Percentiles rank a stretch among this genome's conserved stretches.
Evolutionary conservation across 2,329 filamentous ascomycete genomes (phyloP).

Genomic region (Sporothrix humicola): DNA sequence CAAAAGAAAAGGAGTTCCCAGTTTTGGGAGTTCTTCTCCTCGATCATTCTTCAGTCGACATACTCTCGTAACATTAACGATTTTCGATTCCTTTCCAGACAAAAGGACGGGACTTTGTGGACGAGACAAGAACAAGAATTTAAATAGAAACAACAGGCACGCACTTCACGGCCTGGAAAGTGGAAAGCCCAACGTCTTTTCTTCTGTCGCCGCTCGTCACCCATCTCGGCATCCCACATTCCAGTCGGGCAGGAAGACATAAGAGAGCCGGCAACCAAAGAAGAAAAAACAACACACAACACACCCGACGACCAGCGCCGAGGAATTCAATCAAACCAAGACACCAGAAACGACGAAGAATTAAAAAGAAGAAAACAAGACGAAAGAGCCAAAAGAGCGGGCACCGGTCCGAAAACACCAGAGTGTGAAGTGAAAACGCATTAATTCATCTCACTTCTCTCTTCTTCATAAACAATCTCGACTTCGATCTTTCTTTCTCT

Average conservation of each 20-base stretch:
- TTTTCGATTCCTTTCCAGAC: no score
- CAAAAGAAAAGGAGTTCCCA: background rate
- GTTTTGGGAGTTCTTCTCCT: no score
- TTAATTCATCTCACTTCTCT: background rate
- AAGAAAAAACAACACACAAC: background rate
- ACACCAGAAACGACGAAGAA: background rate
- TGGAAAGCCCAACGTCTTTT: conserved; percentile 4
- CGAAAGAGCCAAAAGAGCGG: background rate
- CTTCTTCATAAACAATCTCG: background rate
- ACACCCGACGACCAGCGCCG: background rate
- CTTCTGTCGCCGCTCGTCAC: background rate
- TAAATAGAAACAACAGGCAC: no score
- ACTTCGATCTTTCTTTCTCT: background rate
- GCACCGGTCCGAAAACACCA: background rate
- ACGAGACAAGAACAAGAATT: background rate
- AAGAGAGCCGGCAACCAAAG: background rate
- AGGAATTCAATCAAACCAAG: background rate
- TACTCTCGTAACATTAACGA: no score
- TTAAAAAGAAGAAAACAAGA: background rate
- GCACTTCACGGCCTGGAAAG: no score
- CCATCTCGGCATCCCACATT: conserved; percentile 16
- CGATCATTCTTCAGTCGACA: no score
- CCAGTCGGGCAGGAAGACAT: conserved; percentile 8
- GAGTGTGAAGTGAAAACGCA: background rate
- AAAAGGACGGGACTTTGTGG: no score